These are phyloP conservation scores for Microstegium vimineum DNA, from an alignment of 176 grass and related monocot species.

Conservation along the genomic window DNA sequence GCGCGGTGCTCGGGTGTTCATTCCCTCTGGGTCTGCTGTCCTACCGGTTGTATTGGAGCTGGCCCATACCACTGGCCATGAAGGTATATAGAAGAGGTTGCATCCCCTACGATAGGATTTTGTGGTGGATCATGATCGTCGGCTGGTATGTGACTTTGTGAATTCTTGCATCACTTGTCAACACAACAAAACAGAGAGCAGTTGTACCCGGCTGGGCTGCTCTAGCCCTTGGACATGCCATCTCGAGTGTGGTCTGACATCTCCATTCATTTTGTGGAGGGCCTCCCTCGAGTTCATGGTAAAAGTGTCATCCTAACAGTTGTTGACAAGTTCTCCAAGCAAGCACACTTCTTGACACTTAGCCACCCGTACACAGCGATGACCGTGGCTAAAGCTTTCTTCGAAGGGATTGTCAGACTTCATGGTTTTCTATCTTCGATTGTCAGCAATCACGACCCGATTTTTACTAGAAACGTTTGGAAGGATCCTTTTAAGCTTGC, in stretches of 20 bases:
- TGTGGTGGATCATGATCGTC: rapidly evolving
- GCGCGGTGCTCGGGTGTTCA: rapidly evolving
- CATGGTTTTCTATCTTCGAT: neutral
- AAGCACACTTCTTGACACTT: rapidly evolving
- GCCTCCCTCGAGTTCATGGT: neutral
- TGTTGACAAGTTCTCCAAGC: neutral
- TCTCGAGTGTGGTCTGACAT: neutral
- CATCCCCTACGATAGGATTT: neutral
- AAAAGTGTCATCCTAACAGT: neutral
- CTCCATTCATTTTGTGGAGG: neutral
- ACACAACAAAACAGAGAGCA: neutral
- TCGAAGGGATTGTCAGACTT: neutral
- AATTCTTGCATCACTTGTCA: neutral
- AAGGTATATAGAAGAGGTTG: neutral
- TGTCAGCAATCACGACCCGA: too few species aligned
- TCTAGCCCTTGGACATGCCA: neutral
- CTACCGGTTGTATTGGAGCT: neutral
- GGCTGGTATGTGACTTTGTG: neutral
- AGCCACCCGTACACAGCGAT: rapidly evolving
- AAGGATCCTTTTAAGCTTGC: neutral
- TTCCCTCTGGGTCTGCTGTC: rapidly evolving
- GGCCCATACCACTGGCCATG: neutral
- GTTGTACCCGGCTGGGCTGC: rapidly evolving
- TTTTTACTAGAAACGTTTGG: too few species aligned
- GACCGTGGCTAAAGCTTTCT: neutral